Conservation (phyloP, 1,284 basidiomycete species). For the Melanopsichium pennsylvanicum region DNA sequence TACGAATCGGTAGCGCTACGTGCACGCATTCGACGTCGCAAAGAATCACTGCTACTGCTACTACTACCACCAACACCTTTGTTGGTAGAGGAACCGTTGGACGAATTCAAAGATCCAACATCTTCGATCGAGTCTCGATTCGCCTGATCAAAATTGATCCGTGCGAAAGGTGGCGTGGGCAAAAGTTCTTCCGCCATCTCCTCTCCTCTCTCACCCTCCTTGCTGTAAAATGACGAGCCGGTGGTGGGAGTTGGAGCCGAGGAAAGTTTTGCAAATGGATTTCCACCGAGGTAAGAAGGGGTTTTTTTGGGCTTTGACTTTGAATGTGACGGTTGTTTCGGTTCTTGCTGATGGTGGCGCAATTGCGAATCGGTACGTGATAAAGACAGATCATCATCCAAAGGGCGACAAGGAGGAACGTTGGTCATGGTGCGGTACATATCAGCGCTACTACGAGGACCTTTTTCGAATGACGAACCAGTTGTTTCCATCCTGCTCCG, state of each 20-base stretch:
- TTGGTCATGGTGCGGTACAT: conserved; percentile 4
- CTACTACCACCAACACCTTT: too few species aligned
- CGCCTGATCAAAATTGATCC: too few species aligned
- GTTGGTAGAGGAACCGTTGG: too few species aligned
- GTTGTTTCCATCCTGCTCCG: not conserved
- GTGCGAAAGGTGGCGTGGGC: too few species aligned
- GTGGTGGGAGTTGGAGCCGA: conserved; percentile 5
- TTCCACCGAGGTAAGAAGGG: conserved; percentile 9
- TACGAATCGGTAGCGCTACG: conserved; percentile 2
- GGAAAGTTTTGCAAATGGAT: not conserved
- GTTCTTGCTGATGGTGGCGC: not conserved
- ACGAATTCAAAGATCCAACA: too few species aligned
- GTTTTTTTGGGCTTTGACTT: not conserved
- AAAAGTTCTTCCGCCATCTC: conserved; percentile 18
- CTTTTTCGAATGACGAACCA: not conserved
- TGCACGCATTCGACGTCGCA: conserved; percentile 8
- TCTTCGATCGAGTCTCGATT: too few species aligned
- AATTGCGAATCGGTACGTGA: conserved; percentile 3
- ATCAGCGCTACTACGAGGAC: conserved; percentile 30
- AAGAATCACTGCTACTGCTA: too few species aligned
- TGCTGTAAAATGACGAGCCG: too few species aligned
- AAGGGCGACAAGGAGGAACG: too few species aligned
- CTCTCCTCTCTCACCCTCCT: too few species aligned
- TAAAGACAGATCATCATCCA: not conserved
- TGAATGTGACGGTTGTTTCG: too few species aligned